Conservation (phyloP, 495 filamentous ascomycete species). For the Entonaema liquescens region DNA sequence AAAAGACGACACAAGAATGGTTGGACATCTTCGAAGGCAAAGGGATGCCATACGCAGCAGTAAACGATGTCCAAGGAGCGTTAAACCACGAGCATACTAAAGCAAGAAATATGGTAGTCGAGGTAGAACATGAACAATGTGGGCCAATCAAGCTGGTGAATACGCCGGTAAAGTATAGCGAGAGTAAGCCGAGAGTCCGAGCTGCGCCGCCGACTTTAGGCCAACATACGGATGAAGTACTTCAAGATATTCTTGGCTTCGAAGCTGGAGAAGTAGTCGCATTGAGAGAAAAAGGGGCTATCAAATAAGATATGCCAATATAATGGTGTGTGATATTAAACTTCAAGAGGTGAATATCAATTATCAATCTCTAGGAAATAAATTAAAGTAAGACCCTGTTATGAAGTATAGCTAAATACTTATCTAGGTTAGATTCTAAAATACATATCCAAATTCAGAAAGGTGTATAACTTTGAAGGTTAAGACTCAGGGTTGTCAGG, state of each 20-base stretch:
- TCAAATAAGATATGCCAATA: slow-evolving; percentile 58
- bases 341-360: too few relatives aligned
- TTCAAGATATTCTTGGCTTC: slow-evolving; percentile 72
- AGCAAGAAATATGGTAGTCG: slow-evolving; percentile 87
- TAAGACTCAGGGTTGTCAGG: too few relatives aligned
- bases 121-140: slow-evolving; percentile 82
- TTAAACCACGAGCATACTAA: slow-evolving; percentile 86
- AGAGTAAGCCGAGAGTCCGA: slow-evolving; percentile 78
- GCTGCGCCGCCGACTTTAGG: slow-evolving; percentile 86
- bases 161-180: slow-evolving; percentile 95
- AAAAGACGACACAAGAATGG: slow-evolving; percentile 91
- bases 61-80: slow-evolving; percentile 89
- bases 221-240: slow-evolving; percentile 90
- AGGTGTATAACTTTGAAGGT: too few relatives aligned
- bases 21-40: slow-evolving; percentile 84
- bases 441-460: too few relatives aligned
- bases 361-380: too few relatives aligned
- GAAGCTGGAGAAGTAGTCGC: slow-evolving; percentile 66
- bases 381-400: too few relatives aligned
- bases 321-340: too few relatives aligned
- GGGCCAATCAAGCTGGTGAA: slow-evolving; percentile 90
- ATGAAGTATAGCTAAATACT: too few relatives aligned
- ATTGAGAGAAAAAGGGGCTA: slow-evolving; percentile 73
- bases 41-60: slow-evolving; percentile 93
- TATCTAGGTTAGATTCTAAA: too few relatives aligned